phyloP scores from a whole-genome alignment of 2,329 filamentous ascomycete genomes.

The Boeremia exigua region DNA sequence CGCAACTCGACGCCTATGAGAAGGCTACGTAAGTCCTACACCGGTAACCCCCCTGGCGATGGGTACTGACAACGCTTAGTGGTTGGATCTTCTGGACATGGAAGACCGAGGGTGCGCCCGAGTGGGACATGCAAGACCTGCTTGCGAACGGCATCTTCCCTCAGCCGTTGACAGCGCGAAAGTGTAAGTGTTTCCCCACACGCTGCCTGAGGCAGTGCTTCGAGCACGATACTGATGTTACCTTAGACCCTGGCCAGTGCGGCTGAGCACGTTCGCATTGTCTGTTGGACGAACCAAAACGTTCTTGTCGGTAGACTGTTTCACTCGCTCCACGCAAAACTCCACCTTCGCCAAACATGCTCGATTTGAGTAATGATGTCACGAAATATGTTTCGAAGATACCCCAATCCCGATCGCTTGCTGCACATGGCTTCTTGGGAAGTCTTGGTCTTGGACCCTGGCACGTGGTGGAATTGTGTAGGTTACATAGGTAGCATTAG shows the following conservation, averaged over 20 bases:
- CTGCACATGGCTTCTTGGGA: conserved; percentile 4
- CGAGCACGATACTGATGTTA: conserved; percentile 23
- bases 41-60: neutral
- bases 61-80: neutral
- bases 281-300: conserved; percentile 2
- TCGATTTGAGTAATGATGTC: conserved; percentile 24
- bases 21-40: conserved; percentile 41
- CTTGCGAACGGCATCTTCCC: conserved; percentile 57
- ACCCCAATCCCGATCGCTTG: conserved; percentile 33
- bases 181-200: conserved; percentile 40
- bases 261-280: conserved; percentile 26
- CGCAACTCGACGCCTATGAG: conserved; percentile 57
- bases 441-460: neutral
- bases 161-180: conserved; percentile 48
- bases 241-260: conserved; percentile 45
- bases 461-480: conserved; percentile 9
- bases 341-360: conserved; percentile 2
- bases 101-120: conserved; percentile 58
- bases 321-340: conserved; percentile 21
- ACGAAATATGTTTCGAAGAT: conserved; percentile 35
- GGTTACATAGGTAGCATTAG: neutral
- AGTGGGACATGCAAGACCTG: conserved; percentile 57
- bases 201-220: neutral
- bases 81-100: conserved; percentile 61
- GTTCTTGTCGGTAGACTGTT: conserved; percentile 15